Percentiles rank a stretch among this genome's conserved stretches.
These are phyloP conservation scores for Eimeria sp. DNA, from an alignment of 169 alveolate genomes.

Conservation along the genomic window DNA sequence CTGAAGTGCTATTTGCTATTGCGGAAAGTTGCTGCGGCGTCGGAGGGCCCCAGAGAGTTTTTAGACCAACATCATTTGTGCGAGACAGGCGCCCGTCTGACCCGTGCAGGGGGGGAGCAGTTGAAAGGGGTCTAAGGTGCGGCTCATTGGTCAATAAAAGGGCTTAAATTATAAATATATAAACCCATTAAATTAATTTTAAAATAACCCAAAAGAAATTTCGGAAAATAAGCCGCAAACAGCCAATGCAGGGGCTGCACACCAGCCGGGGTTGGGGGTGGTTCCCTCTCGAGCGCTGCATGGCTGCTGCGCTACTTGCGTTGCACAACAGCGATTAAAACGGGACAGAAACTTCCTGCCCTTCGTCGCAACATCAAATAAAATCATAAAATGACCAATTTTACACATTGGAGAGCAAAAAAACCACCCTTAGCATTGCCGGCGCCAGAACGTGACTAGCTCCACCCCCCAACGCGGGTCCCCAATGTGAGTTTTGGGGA, in stretches of 20 bases:
- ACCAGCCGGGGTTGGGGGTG: conserved; percentile 73
- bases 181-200: neutral
- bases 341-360: neutral
- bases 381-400: neutral
- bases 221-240: neutral
- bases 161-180: neutral
- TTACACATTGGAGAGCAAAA: neutral
- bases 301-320: conserved; percentile 18
- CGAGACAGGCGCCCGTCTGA: conserved; percentile 79
- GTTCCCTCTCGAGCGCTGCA: conserved; percentile 50
- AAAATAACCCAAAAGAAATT: neutral
- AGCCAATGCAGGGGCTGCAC: conserved; percentile 32
- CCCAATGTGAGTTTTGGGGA: neutral
- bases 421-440: no score
- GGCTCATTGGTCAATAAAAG: conserved; percentile 10
- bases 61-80: neutral
- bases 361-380: neutral
- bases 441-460: neutral
- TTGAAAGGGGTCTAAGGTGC: conserved; percentile 3
- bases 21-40: neutral
- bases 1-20: conserved; percentile 2
- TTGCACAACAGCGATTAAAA: neutral
- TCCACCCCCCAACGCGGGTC: conserved; percentile 36
- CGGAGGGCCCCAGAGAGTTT: neutral
- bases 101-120: conserved; percentile 63